phyloP scores from a whole-genome alignment of 1,284 basidiomycete species.

The Melampsora larici-populina region DNA sequence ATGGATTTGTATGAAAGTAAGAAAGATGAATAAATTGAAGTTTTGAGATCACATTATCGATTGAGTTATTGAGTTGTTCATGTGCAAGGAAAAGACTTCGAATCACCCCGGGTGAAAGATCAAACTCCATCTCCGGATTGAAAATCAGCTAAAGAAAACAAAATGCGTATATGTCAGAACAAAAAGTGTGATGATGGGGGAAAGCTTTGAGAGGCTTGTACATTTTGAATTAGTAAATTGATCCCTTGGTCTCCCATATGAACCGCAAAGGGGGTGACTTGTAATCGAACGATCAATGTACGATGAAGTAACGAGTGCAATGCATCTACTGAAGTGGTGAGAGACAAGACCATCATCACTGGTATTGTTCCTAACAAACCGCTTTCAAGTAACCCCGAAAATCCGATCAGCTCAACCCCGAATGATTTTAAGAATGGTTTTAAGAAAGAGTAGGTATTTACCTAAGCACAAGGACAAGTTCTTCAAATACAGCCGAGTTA shows the following conservation, averaged over 20 bases:
- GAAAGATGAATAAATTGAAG: constrained; percentile 38
- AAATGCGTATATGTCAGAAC: neutral
- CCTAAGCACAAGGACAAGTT: constrained; percentile 32
- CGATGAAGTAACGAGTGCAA: constrained; percentile 28
- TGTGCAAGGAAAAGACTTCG: constrained; percentile 18
- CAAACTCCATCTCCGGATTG: constrained; percentile 24
- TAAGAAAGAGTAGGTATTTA: neutral
- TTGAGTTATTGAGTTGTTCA: constrained; percentile 31
- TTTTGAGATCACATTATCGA: constrained; percentile 31
- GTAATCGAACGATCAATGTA: constrained; percentile 5
- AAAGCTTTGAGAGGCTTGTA: neutral
- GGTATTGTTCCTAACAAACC: constrained; percentile 20
- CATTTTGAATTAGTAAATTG: constrained; percentile 24
- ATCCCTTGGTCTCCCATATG: constrained; percentile 23
- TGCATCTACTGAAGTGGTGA: constrained; percentile 31
- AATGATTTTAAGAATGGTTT: neutral
- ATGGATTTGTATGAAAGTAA: constrained; percentile 32
- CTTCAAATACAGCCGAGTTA: constrained; percentile 26
- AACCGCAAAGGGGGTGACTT: constrained; percentile 33
- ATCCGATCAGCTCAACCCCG: neutral
- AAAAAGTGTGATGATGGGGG: neutral
- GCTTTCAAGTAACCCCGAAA: neutral
- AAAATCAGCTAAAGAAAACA: neutral
- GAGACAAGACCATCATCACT: constrained; percentile 24
- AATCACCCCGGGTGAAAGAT: constrained; percentile 29